phyloP scores from a whole-genome alignment of 441 rosid genomes.

The Erysimum cheiri region DNA sequence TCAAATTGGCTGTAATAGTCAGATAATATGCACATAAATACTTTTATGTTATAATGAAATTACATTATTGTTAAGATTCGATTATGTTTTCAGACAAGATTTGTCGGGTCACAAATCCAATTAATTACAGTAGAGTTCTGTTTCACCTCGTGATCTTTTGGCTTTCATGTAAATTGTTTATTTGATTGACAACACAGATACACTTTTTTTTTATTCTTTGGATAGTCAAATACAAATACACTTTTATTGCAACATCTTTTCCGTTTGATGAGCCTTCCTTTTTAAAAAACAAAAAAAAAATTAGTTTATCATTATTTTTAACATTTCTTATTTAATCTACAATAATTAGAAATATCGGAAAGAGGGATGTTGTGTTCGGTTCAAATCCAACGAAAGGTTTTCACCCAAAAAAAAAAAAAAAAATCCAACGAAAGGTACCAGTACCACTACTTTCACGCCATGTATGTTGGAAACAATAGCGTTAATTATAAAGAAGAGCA shows the following conservation, averaged over 20 bases:
- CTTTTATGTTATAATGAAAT: background rate
- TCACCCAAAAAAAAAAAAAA: too few species aligned
- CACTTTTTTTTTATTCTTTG: background rate
- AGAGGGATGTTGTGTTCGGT: slow-evolving; percentile 27
- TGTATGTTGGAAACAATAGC: slow-evolving; percentile 3
- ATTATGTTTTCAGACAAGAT: slow-evolving; percentile 1
- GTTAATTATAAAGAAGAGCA: slow-evolving; percentile 27
- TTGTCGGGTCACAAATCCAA: slow-evolving; percentile 14
- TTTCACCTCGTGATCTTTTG: slow-evolving; percentile 17
- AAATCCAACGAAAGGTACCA: slow-evolving; percentile 29
- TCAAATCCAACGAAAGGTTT: slow-evolving; percentile 23
- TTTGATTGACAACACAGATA: slow-evolving; percentile 23
- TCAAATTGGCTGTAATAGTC: background rate
- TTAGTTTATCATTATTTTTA: background rate
- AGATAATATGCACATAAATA: background rate
- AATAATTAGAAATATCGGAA: background rate
- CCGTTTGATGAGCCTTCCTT: slow-evolving; percentile 4
- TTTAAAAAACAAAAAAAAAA: background rate
- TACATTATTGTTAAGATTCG: background rate
- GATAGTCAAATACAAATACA: background rate
- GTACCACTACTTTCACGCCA: slow-evolving; percentile 4
- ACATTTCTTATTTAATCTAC: background rate
- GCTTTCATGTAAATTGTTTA: slow-evolving; percentile 2
- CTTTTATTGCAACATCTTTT: slow-evolving; percentile 23
- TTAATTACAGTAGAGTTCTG: background rate